Percentiles rank a stretch among this genome's conserved stretches.
These are phyloP conservation scores for Cutaneotrichosporon cavernicola DNA, from an alignment of 1,284 basidiomycete species.

Conservation along the genomic window DNA sequence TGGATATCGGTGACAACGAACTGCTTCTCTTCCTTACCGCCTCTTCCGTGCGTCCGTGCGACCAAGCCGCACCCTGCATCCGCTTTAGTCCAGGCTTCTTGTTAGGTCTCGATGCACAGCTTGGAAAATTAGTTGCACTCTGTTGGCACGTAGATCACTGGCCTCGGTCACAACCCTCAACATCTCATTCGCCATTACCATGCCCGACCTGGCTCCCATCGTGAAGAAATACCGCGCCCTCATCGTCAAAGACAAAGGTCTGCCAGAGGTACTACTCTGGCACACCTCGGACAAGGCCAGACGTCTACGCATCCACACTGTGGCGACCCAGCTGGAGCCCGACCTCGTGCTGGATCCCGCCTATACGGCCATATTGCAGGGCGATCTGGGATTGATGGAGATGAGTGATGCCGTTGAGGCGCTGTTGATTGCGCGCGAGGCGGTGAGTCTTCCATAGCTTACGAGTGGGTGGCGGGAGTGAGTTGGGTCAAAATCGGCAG, in stretches of 20 bases:
- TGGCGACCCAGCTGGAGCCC: not conserved
- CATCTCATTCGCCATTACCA: not conserved
- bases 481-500: not conserved
- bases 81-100: too few relatives aligned
- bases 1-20: too few relatives aligned
- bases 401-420: constrained; percentile 1
- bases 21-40: too few relatives aligned
- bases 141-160: too few relatives aligned
- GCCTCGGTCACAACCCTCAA: too few relatives aligned
- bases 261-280: constrained; percentile 5
- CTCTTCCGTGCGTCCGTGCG: too few relatives aligned
- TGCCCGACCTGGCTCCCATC: not conserved
- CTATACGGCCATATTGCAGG: constrained; percentile 3
- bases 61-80: too few relatives aligned
- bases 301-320: not conserved
- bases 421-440: constrained; percentile 1
- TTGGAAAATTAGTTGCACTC: too few relatives aligned
- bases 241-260: constrained; percentile 3
- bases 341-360: constrained; percentile 4
- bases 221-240: constrained; percentile 9
- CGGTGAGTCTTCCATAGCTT: not conserved
- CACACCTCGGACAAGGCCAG: not conserved
- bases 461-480: not conserved
- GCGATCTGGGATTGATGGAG: not conserved
- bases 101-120: too few relatives aligned